Percentiles rank a stretch among this genome's conserved stretches.
phyloP scores from a whole-genome alignment of 2,329 filamentous ascomycete genomes.

The Aureobasidium melanogenum region DNA sequence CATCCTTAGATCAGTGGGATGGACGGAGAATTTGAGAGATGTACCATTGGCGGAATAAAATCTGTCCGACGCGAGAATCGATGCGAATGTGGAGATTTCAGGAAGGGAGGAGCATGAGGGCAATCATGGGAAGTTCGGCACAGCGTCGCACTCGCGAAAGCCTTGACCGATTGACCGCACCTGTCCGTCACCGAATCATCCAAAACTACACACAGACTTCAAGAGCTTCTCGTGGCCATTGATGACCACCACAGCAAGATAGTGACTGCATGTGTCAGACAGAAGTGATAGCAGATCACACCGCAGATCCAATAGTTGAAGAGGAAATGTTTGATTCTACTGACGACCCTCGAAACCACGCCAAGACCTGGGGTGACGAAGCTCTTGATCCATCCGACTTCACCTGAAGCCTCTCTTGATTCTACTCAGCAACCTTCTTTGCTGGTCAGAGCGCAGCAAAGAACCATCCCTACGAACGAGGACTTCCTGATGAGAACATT shows the following conservation, averaged over 20 bases:
- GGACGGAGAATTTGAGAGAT: neutral
- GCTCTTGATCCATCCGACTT: neutral
- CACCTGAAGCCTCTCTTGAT: neutral
- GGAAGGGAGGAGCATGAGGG: neutral
- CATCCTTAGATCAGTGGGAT: neutral
- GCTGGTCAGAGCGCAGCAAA: neutral
- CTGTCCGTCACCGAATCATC: neutral
- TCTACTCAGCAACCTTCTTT: neutral
- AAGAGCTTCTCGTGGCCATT: no score
- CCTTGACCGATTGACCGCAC: neutral
- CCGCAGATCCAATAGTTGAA: neutral
- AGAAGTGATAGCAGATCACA: neutral
- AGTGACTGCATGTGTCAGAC: neutral
- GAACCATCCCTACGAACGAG: no score
- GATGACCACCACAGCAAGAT: no score
- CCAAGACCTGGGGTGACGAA: neutral
- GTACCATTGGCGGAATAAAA: neutral
- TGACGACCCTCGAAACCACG: no score
- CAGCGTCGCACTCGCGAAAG: neutral
- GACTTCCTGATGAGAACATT: no score
- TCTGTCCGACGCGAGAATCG: neutral
- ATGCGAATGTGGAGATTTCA: constrained; percentile 6
- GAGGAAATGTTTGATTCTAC: neutral
- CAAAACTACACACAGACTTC: no score
- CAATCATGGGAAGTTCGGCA: constrained; percentile 1